Evolutionary conservation across 495 filamentous ascomycete species (phyloP).

Genomic region (Podospora pseudoanserina): DNA sequence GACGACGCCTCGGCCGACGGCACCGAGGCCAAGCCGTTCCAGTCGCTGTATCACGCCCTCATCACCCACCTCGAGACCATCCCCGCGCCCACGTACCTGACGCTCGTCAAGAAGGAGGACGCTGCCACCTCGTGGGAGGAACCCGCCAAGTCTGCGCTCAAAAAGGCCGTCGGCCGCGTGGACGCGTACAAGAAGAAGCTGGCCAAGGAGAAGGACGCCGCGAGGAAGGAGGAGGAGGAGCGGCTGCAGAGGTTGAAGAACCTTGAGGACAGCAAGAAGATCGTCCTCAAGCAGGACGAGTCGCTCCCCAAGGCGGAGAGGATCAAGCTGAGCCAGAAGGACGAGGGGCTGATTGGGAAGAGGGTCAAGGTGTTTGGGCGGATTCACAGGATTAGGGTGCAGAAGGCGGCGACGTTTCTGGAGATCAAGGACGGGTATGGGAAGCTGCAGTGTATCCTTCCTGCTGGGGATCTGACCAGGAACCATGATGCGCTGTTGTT

Average conservation of each 20-base stretch:
- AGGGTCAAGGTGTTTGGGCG: conserved; percentile 80
- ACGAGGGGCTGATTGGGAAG: conserved; percentile 58
- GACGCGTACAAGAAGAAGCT: conserved; percentile 76
- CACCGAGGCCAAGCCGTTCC: conserved; percentile 69
- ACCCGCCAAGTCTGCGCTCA: conserved; percentile 74
- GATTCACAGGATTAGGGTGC: conserved; percentile 76
- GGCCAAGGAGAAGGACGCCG: conserved; percentile 63
- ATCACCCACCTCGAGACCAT: conserved; percentile 60
- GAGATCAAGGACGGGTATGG: conserved; percentile 87
- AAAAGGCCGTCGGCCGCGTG: conserved; percentile 71
- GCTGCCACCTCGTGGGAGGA: conserved; percentile 70
- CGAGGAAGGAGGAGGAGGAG: conserved; percentile 66
- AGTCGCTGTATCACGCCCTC: conserved; percentile 73
- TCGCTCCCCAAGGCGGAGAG: conserved; percentile 73
- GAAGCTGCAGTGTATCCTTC: conserved; percentile 80
- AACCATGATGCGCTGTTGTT: conserved; percentile 89
- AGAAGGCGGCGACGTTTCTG: conserved; percentile 87
- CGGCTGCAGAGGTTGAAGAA: conserved; percentile 59
- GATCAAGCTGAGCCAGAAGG: conserved; percentile 68
- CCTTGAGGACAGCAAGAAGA: conserved; percentile 84
- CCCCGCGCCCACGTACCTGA: conserved; percentile 58
- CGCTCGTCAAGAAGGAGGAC: conserved; percentile 63
- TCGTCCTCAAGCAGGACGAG: conserved; percentile 74
- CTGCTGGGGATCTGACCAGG: conserved; percentile 74
- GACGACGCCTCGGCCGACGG: conserved; percentile 66